These are phyloP conservation scores for Entomortierella beljakovae DNA, from an alignment of 192 early-diverging fungal genomes.

Conservation along the genomic window DNA sequence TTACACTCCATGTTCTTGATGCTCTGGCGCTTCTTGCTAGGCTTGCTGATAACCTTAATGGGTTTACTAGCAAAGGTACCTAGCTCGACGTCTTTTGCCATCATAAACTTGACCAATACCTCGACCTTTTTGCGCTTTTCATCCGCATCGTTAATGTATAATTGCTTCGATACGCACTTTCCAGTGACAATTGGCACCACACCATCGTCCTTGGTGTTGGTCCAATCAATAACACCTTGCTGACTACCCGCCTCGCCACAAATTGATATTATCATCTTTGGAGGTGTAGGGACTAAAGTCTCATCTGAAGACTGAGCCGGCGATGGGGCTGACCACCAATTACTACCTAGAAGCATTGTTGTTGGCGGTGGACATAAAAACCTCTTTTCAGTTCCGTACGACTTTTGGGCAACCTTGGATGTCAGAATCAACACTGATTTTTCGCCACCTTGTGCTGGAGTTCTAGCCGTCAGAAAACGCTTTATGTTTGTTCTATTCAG, in stretches of 20 bases:
- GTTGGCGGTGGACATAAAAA: constrained; percentile 90
- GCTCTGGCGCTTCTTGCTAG: constrained; percentile 89
- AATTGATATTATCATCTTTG: constrained; percentile 69
- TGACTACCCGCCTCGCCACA: constrained; percentile 67
- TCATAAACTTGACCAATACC: constrained; percentile 77
- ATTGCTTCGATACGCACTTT: constrained; percentile 82
- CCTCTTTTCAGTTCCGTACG: constrained; percentile 93
- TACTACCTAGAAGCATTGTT: constrained; percentile 78
- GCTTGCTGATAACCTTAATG: constrained; percentile 94
- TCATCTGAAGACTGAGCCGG: constrained; percentile 8
- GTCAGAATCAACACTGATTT: constrained; percentile 83
- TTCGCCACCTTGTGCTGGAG: constrained; percentile 61
- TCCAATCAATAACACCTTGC: constrained; percentile 66
- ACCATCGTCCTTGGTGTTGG: constrained; percentile 59
- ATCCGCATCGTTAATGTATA: constrained; percentile 89
- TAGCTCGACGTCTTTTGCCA: constrained; percentile 68
- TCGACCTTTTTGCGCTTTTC: constrained; percentile 85
- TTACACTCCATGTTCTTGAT: constrained; percentile 82
- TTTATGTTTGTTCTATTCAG: constrained; percentile 57
- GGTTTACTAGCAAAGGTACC: constrained; percentile 81
- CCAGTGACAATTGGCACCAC: constrained; percentile 69
- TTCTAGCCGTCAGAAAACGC: constrained; percentile 55
- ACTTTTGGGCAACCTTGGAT: constrained; percentile 92
- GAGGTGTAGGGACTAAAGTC: constrained; percentile 46
- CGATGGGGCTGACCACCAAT: constrained; percentile 70